Evolutionary conservation across 73 alveolate species (phyloP).

Genomic region (Stentor roeselii): DNA sequence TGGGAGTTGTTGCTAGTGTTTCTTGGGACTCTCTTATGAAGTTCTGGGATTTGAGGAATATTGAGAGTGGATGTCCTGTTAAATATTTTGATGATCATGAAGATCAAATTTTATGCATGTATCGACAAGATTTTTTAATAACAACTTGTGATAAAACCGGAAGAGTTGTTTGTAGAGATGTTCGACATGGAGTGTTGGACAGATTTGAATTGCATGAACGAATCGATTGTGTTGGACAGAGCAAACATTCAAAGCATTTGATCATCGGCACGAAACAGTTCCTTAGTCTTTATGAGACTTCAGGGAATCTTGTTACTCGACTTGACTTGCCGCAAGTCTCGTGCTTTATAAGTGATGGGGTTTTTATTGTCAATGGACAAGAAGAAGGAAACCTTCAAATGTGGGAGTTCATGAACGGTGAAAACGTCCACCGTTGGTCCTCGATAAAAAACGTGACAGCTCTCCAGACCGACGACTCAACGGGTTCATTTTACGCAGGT

Average conservation of each 20-base stretch:
- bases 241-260: background rate
- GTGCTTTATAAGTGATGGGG: slow-evolving; percentile 20
- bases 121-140: background rate
- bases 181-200: slow-evolving; percentile 15
- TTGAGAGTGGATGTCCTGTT: background rate
- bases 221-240: background rate
- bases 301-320: background rate
- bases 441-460: background rate
- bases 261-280: background rate
- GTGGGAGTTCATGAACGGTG: background rate
- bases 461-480: background rate
- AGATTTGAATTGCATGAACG: background rate
- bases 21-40: slow-evolving; percentile 59
- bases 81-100: slow-evolving; percentile 1
- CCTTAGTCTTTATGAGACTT: background rate
- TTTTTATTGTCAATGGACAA: background rate
- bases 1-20: slow-evolving; percentile 40
- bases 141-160: slow-evolving; percentile 11
- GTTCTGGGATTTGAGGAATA: slow-evolving; percentile 32
- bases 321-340: background rate
- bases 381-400: background rate
- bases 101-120: background rate
- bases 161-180: background rate
- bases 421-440: background rate
- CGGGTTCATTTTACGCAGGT: background rate